Base-by-base conservation (phyloP, 164 flowering plant species). In the Piper longum region DNA sequence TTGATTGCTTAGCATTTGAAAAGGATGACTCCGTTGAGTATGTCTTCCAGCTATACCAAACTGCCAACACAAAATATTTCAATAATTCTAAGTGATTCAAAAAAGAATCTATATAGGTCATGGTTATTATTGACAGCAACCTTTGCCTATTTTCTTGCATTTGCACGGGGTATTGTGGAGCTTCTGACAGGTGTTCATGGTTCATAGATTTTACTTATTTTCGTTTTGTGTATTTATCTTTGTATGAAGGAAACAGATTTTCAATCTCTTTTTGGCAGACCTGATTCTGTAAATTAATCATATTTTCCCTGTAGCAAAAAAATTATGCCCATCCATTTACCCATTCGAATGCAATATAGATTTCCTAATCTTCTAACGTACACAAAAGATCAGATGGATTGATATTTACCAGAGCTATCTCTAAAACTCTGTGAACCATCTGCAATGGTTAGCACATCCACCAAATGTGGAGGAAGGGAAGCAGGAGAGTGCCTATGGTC, bases 401-500 rank as follows among this genome's bases (percentile, higher is more conserved):
- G 41, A 57, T 41, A 61, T 62, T 68, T 78, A 93, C 98, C 90
- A 73, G 96, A 84, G 67, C 82, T 48, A 69, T 93, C 96, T 57
- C 75, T 4, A 66, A 82, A 78, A 62, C 62, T 69, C 60, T 84
- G 93, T 26, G 69, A 62, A 64, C 86, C 86, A 62, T 88, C 92
- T 69, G 77, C 72, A 39, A 69, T 72, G 68, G 70, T 59, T 39
- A 89, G 87, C 70, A 88, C 86, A 74, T 87, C 95, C 43, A 71
- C 85, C 64, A 93, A 78, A 78, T 93, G 97, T 75, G 77, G 26
- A 3, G 97, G 99, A 72, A 90, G 96, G 66, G 84, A 68, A 69
- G 95, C 66, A 44, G 89, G 72, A 45, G 80, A 68, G 71, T 88
- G 92, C 73, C 92, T 86, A 70, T 93, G 96, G 62, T 93, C 97